Conservation (phyloP, 768 basidiomycete species). For the Lanmaoa pseudosensibilis region DNA sequence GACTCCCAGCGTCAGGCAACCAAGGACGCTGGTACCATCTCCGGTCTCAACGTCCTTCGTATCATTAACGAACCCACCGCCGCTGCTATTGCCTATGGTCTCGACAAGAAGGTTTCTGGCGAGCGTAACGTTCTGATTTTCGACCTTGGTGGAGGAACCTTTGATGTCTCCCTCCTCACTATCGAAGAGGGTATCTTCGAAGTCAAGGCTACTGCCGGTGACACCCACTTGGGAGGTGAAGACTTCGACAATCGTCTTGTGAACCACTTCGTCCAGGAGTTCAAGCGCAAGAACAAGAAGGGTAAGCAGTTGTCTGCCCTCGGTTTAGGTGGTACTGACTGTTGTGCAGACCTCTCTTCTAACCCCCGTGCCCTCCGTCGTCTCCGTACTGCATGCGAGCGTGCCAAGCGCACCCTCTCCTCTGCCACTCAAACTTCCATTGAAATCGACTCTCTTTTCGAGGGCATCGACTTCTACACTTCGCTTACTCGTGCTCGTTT, state of each 20-base stretch:
- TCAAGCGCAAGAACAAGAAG: slow-evolving; percentile 98
- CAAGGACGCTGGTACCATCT: slow-evolving; percentile 94
- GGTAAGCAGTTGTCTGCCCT: slow-evolving; percentile 39
- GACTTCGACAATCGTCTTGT: slow-evolving; percentile 98
- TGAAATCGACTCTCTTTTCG: slow-evolving; percentile 96
- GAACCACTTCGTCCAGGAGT: slow-evolving; percentile 94
- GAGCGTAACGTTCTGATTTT: slow-evolving; percentile 98
- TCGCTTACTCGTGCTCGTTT: slow-evolving; percentile 97
- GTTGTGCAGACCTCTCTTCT: slow-evolving; percentile 67
- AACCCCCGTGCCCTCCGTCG: slow-evolving; percentile 96
- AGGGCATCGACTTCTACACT: slow-evolving; percentile 98
- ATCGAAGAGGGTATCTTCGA: slow-evolving; percentile 98
- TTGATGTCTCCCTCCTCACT: slow-evolving; percentile 94
- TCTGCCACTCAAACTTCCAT: slow-evolving; percentile 96
- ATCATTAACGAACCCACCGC: slow-evolving; percentile 99
- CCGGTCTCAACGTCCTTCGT: slow-evolving; percentile 93
- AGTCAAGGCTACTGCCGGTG: slow-evolving; percentile 97
- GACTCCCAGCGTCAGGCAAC: slow-evolving; percentile 98
- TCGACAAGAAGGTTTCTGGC: slow-evolving; percentile 88
- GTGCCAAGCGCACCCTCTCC: slow-evolving; percentile 97
- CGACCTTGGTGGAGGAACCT: slow-evolving; percentile 98
- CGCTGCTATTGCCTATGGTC: slow-evolving; percentile 97
- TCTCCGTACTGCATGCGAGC: slow-evolving; percentile 96
- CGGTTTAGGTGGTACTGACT: slow-evolving; percentile 5
- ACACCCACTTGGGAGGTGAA: slow-evolving; percentile 97